A percentile compares a stretch with the other conserved stretches of the same genome.
Conservation (phyloP, 2,329 filamentous ascomycete species). For the Epichloe amarillans region DNA sequence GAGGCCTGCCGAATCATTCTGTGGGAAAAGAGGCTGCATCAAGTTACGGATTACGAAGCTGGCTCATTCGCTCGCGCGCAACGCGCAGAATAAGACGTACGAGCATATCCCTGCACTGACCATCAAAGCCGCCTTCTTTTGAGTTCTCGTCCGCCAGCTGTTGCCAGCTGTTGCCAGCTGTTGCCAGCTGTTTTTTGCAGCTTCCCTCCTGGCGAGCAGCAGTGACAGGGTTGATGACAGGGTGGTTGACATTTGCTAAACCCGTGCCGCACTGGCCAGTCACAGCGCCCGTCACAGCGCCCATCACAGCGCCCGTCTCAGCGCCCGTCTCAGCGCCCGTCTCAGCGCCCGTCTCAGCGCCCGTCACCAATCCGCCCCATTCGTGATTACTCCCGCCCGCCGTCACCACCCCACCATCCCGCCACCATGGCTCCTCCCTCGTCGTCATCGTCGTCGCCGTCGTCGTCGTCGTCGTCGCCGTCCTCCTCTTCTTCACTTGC, state of each 20-base stretch:
- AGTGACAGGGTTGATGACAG: background rate
- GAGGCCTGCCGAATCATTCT: too few relatives aligned
- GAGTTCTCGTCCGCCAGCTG: background rate
- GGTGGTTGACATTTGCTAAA: background rate
- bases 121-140: background rate
- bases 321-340: background rate
- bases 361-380: background rate
- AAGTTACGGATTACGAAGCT: background rate
- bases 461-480: conserved; percentile 9
- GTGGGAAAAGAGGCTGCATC: background rate
- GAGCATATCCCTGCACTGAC: background rate
- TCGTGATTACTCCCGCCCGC: background rate
- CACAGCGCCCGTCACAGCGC: background rate
- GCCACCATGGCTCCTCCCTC: conserved; percentile 11
- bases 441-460: conserved; percentile 10
- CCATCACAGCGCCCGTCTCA: background rate
- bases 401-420: background rate
- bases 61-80: background rate
- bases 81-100: background rate
- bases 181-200: background rate
- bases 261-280: background rate
- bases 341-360: background rate
- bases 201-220: background rate
- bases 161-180: background rate
- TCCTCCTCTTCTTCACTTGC: conserved; percentile 34